Evolutionary conservation across 805 yeast genomes (phyloP).

Genomic region (Tetrapisispora namnaoensis): DNA sequence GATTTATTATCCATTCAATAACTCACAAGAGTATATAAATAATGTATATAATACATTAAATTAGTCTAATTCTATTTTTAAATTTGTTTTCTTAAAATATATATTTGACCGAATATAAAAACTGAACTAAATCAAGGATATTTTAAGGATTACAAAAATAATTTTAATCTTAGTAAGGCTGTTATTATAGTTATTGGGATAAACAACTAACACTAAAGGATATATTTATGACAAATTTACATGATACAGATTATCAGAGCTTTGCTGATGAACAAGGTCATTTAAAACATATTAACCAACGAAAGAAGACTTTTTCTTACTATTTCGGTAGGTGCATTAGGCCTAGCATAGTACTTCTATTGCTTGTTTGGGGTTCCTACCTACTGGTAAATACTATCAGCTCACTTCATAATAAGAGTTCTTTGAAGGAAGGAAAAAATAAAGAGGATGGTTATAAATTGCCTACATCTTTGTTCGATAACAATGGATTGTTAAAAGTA

Average conservation of each 20-base stretch:
- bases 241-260: slow-evolving; percentile 7
- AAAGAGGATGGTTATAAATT: not conserved
- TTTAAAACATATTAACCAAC: slow-evolving; percentile 1
- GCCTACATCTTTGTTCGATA: slow-evolving; percentile 4
- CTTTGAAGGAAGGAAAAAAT: not conserved
- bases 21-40: too few species aligned
- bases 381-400: slow-evolving; percentile 10
- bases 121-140: too few species aligned
- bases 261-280: slow-evolving; percentile 8
- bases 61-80: not conserved
- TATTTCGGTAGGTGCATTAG: slow-evolving; percentile 7
- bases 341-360: slow-evolving; percentile 8
- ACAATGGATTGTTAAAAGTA: slow-evolving; percentile 22
- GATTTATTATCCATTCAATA: too few species aligned
- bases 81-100: too few species aligned
- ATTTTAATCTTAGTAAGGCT: not conserved
- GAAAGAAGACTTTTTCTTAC: slow-evolving; percentile 1
- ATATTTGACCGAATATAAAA: too few species aligned
- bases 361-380: slow-evolving; percentile 19
- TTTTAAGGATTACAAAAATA: not conserved
- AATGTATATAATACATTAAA: too few species aligned
- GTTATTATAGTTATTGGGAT: not conserved
- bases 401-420: not conserved
- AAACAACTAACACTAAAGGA: not conserved
- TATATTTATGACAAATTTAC: not conserved